phyloP scores from a whole-genome alignment of 2,329 filamentous ascomycete species.

The Verticillium nubilum region DNA sequence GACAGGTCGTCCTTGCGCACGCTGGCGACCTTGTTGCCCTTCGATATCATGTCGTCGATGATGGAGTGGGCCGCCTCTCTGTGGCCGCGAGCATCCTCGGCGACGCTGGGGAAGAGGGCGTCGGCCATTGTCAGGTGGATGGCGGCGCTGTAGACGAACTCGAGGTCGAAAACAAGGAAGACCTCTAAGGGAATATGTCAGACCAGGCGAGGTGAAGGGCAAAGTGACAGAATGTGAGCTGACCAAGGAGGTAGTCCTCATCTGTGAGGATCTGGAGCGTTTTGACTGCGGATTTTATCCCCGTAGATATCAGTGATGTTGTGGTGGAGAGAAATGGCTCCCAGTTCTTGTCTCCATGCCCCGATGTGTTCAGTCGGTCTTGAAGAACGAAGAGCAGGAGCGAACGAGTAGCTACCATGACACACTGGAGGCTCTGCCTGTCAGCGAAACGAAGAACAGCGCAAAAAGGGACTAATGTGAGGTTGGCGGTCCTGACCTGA shows the following conservation, averaged over 20 bases:
- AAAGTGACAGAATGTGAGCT: neutral
- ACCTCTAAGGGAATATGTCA: slow-evolving; percentile 19
- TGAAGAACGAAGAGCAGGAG: slow-evolving; percentile 31
- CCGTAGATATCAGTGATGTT: slow-evolving; percentile 27
- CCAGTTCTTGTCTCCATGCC: slow-evolving; percentile 19
- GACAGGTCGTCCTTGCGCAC: slow-evolving; percentile 26
- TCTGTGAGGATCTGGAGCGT: slow-evolving; percentile 29
- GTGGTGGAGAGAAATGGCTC: slow-evolving; percentile 22
- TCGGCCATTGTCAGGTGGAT: slow-evolving; percentile 30
- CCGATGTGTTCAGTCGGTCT: slow-evolving; percentile 24
- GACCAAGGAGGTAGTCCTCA: slow-evolving; percentile 26
- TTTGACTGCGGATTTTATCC: slow-evolving; percentile 35
- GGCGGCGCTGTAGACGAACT: slow-evolving; percentile 28
- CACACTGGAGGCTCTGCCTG: slow-evolving; percentile 18
- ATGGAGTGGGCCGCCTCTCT: slow-evolving; percentile 18
- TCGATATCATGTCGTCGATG: slow-evolving; percentile 25
- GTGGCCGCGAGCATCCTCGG: slow-evolving; percentile 19
- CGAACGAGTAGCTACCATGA: slow-evolving; percentile 31
- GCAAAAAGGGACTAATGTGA: neutral
- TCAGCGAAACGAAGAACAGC: neutral
- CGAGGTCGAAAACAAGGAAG: slow-evolving; percentile 31
- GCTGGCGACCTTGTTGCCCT: slow-evolving; percentile 25
- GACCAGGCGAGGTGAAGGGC: neutral
- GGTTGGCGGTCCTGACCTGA: slow-evolving; percentile 19
- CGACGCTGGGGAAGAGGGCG: slow-evolving; percentile 24